Percentiles rank a stretch among this genome's conserved stretches.
Evolutionary conservation across 768 basidiomycete genomes (phyloP).

Genomic region (Mycena capillaripes): DNA sequence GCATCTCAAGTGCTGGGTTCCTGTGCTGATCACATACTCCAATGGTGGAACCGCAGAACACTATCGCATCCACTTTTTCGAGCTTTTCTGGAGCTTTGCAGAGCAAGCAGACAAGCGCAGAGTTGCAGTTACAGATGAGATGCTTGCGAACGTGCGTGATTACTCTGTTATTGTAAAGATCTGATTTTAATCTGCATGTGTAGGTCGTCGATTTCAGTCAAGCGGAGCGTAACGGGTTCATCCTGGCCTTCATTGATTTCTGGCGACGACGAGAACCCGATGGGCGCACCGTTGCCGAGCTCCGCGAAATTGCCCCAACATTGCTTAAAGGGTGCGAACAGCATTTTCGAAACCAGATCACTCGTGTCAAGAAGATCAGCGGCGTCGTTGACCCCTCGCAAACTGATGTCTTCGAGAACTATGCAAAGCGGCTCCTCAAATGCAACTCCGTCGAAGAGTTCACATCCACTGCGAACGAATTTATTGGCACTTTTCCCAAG

Average conservation of each 20-base stretch:
- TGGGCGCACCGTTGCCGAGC: slow-evolving; percentile 12
- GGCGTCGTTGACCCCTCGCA: slow-evolving; percentile 37
- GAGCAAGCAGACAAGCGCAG: slow-evolving; percentile 30
- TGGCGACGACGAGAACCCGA: slow-evolving; percentile 27
- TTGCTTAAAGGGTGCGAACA: slow-evolving; percentile 46
- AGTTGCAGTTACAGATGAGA: slow-evolving; percentile 20
- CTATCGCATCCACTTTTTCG: slow-evolving; percentile 46
- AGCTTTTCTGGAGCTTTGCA: slow-evolving; percentile 43
- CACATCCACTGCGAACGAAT: not conserved
- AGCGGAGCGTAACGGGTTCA: slow-evolving; percentile 48
- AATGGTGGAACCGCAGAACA: slow-evolving; percentile 49
- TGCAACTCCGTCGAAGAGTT: not conserved
- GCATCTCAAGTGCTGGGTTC: slow-evolving; percentile 48
- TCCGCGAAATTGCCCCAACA: slow-evolving; percentile 14
- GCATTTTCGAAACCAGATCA: slow-evolving; percentile 46
- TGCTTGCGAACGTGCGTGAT: not conserved
- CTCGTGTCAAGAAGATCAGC: slow-evolving; percentile 40
- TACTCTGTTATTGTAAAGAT: not conserved
- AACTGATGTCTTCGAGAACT: slow-evolving; percentile 32
- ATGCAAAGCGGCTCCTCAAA: not conserved
- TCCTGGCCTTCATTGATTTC: slow-evolving; percentile 44
- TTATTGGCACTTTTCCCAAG: not conserved
- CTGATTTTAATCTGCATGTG: not conserved
- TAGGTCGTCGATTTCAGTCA: slow-evolving; percentile 53
- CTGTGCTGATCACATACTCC: slow-evolving; percentile 46